These are phyloP conservation scores for Podospora pseudopauciseta DNA, from an alignment of 495 filamentous ascomycete genomes.

Conservation along the genomic window DNA sequence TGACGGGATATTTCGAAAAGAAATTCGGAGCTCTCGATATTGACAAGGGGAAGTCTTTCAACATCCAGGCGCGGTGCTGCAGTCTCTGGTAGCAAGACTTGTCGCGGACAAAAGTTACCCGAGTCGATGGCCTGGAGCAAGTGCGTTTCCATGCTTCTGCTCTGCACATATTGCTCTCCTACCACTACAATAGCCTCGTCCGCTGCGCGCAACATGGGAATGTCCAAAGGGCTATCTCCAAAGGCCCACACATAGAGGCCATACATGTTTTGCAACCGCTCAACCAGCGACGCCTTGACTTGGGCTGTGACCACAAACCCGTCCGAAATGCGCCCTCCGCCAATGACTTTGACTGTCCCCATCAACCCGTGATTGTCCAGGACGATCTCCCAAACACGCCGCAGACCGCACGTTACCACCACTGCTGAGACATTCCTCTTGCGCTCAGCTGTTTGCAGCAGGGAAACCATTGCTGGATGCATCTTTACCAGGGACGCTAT, in stretches of 20 bases:
- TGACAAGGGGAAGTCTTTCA: conserved; percentile 42
- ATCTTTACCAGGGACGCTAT: conserved; percentile 47
- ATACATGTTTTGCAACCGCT: conserved; percentile 35
- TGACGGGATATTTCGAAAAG: background rate
- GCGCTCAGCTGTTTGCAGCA: conserved; percentile 40
- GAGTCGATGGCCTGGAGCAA: conserved; percentile 46
- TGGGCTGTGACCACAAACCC: conserved; percentile 50
- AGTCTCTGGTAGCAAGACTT: conserved; percentile 46
- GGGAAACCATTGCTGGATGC: conserved; percentile 46
- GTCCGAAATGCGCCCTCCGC: conserved; percentile 51
- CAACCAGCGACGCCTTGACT: conserved; percentile 52
- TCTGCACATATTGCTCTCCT: conserved; percentile 48
- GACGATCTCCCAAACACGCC: conserved; percentile 56
- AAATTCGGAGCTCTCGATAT: conserved; percentile 38
- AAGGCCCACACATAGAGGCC: conserved; percentile 54
- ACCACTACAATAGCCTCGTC: conserved; percentile 58
- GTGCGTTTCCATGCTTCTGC: conserved; percentile 53
- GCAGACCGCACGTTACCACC: conserved; percentile 57
- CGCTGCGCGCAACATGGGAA: conserved; percentile 55
- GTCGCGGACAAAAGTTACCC: conserved; percentile 40
- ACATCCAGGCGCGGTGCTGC: conserved; percentile 44
- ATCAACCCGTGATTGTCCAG: conserved; percentile 47
- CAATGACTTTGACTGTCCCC: conserved; percentile 50
- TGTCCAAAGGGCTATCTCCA: conserved; percentile 59
- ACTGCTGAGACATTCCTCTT: conserved; percentile 48